These are phyloP conservation scores for Tolypocladium pustulatum DNA, from an alignment of 2,329 filamentous ascomycete species.

Conservation along the genomic window DNA sequence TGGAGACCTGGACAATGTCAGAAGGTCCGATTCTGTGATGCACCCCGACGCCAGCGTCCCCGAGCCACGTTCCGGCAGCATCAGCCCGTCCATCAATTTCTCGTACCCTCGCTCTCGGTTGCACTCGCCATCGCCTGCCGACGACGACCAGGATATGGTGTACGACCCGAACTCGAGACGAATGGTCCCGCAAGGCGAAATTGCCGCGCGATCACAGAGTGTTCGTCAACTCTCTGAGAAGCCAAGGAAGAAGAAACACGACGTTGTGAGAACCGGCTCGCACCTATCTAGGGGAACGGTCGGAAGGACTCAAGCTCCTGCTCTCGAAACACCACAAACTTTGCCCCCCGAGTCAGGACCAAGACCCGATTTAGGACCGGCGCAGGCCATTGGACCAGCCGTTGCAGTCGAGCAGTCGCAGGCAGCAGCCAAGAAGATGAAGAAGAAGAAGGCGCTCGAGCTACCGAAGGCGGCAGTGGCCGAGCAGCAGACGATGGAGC, in stretches of 20 bases:
- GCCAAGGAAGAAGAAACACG: slow-evolving; percentile 29
- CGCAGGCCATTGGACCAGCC: not conserved
- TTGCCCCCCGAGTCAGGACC: not conserved
- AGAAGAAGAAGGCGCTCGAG: slow-evolving; percentile 2
- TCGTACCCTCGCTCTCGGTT: slow-evolving; percentile 42
- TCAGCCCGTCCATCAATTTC: slow-evolving; percentile 47
- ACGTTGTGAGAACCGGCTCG: slow-evolving; percentile 28
- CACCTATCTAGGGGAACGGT: slow-evolving; percentile 43
- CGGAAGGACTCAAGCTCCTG: slow-evolving; percentile 37
- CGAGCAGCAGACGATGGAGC: not conserved
- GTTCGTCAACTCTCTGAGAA: slow-evolving; percentile 28
- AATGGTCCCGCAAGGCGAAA: slow-evolving; percentile 40
- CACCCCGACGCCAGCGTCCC: slow-evolving; percentile 16
- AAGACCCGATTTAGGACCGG: not conserved
- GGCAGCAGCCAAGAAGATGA: slow-evolving; percentile 1
- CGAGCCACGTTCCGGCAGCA: slow-evolving; percentile 28
- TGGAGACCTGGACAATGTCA: slow-evolving; percentile 33
- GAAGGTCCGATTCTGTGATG: slow-evolving; percentile 32
- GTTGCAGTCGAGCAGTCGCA: not conserved
- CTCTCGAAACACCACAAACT: slow-evolving; percentile 22
- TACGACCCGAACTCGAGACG: slow-evolving; percentile 57
- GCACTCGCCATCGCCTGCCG: slow-evolving; percentile 16
- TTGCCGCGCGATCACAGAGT: slow-evolving; percentile 31
- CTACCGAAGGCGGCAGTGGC: not conserved
- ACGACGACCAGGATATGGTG: slow-evolving; percentile 35